A percentile compares a stretch with the other conserved stretches of the same genome.
phyloP scores from a whole-genome alignment of 2,329 filamentous ascomycete species.

The Magnaporthiopsis rhizophila region DNA sequence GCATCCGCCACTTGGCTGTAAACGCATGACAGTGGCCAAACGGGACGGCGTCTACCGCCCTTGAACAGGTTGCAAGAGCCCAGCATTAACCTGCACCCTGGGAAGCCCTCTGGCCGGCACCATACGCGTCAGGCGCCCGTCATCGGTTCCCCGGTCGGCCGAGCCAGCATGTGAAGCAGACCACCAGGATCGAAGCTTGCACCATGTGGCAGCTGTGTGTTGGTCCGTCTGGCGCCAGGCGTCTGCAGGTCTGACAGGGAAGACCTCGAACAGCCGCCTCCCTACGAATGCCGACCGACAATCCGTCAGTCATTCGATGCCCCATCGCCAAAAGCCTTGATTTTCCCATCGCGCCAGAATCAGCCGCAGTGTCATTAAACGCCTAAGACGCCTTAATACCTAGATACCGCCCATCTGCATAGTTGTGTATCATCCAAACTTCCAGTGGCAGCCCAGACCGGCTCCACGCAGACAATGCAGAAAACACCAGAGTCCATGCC shows the following conservation, averaged over 20 bases:
- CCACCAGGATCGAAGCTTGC: neutral
- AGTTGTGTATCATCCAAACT: neutral
- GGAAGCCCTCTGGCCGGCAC: neutral
- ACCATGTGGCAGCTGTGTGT: neutral
- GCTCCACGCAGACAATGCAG: neutral
- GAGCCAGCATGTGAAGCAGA: neutral
- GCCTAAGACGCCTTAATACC: neutral
- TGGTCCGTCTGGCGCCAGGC: neutral
- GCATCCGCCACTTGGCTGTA: neutral
- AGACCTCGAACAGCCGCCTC: neutral
- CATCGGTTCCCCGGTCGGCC: neutral
- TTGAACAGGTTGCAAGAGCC: neutral
- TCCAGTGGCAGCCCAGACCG: neutral
- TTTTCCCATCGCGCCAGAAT: neutral
- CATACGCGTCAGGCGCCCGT: neutral
- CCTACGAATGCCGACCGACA: neutral
- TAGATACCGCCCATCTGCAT: neutral
- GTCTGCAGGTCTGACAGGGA: neutral
- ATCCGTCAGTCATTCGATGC: neutral
- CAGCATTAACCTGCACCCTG: neutral
- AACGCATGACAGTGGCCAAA: neutral
- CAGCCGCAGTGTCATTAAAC: neutral
- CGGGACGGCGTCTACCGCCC: neutral
- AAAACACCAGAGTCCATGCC: neutral
- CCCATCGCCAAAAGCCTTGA: neutral